Evolutionary conservation across 2,329 filamentous ascomycete species (phyloP), one percentile per base, ranked within the genome.

Genomic region (Scytalidium lignicola): DNA sequence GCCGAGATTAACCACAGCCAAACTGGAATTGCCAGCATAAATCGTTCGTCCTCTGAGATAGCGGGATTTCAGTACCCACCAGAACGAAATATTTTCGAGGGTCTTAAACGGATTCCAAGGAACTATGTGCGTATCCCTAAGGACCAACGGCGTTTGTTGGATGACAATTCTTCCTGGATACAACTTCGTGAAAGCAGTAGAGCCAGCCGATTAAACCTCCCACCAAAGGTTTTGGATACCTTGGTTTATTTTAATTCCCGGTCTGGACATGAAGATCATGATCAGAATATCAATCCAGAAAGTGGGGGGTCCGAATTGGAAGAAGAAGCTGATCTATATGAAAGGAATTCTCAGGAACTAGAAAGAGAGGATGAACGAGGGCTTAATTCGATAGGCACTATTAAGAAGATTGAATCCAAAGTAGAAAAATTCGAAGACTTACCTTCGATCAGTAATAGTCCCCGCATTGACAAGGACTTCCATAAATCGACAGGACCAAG

Each of bases 121-220:
- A 63, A 58, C 41, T 71, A 76, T 55, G 60, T 75, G 26, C 65
- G 58, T 20, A 74, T 80, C 46, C 69, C 74, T 2, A 65, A 61
- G 21, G 68, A 75, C 15, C 82, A 85, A 55, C 58, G 63, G 41
- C 56, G 65, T 8, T 64, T 84, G 4, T 63, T 85, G 1, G 68
- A 73, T 5, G 60, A 67, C 10, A 52, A 64, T 5, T 66, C 72
- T 15, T 75, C 67, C 6, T 71, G 68, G 69, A 64, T 59, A 39
- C 42, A 53, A 26, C n/a, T 47, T 58, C 44, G 46, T 50, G 19
- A 22, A 6, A 10, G 22, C 19, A 40, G 29, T n/a, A n/a, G 18
- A 29, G 8, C 29, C 17, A 21, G 21, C n/a, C 64, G 63, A 43
- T 18, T 62, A 12, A 67, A 65, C 45, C 55, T 70, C n/a, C 69